phyloP scores from a whole-genome alignment of 176 grass and related monocot species.

The Triticum timopheevii region DNA sequence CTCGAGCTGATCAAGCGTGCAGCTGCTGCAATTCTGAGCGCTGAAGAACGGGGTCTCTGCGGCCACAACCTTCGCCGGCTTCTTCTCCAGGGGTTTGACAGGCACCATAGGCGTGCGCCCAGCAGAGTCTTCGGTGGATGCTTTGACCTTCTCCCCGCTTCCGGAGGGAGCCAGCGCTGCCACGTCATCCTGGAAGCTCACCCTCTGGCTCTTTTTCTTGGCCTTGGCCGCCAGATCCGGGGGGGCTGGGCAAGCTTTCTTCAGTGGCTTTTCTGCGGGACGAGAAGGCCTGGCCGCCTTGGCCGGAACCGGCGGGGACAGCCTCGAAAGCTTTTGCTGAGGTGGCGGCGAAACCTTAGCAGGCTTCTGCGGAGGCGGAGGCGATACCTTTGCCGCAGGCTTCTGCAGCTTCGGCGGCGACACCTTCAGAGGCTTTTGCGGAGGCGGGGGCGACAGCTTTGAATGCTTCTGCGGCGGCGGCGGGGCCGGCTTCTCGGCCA shows the following conservation, averaged over 20 bases:
- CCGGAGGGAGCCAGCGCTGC: background rate
- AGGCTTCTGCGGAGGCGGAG: background rate
- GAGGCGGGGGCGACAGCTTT: background rate
- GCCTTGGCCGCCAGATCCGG: conserved; percentile 9
- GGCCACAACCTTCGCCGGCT: background rate
- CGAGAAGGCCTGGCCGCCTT: conserved; percentile 7
- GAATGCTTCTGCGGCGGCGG: conserved; percentile 13
- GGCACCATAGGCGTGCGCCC: conserved; percentile 46
- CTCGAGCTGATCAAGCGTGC: conserved; percentile 52
- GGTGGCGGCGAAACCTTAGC: conserved; percentile 15
- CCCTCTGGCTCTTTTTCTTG: conserved; percentile 50
- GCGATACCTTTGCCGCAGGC: background rate
- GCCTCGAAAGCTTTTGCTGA: conserved; percentile 14
- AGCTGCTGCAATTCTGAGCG: conserved; percentile 59
- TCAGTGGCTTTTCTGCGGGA: background rate
- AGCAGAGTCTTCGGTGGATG: background rate
- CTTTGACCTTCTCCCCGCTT: conserved; percentile 7
- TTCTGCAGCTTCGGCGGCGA: conserved; percentile 11
- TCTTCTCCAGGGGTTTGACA: conserved; percentile 17
- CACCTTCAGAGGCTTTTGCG: conserved; percentile 34
- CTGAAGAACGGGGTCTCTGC: conserved; percentile 61
- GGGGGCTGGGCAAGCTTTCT: conserved; percentile 14
- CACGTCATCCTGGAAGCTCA: conserved; percentile 45
- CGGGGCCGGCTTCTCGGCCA: conserved; percentile 39
- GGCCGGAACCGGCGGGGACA: conserved; percentile 20